Evolutionary conservation across 1,284 basidiomycete genomes (phyloP).

Genomic region (Ustilago trichophora): DNA sequence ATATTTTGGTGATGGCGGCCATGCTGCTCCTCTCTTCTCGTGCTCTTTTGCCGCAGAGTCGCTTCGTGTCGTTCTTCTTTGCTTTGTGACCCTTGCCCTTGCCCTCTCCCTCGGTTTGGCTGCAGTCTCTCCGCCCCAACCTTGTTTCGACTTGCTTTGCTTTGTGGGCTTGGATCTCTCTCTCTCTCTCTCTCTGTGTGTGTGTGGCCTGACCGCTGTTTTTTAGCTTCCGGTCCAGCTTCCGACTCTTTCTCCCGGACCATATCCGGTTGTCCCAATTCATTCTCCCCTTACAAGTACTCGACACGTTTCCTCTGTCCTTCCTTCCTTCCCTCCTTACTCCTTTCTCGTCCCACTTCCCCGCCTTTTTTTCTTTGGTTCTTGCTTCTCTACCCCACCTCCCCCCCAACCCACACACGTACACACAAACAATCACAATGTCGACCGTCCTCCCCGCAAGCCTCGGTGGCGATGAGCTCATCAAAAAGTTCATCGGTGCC

Average conservation of each 20-base stretch:
- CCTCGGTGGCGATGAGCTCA: slow-evolving; percentile 48
- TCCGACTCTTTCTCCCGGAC: slow-evolving; percentile 5
- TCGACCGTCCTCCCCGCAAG: slow-evolving; percentile 29
- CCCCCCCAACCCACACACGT: background rate
- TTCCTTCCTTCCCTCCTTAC: background rate
- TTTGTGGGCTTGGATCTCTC: too few species aligned
- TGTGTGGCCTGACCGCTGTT: slow-evolving; percentile 2
- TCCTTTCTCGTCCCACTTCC: background rate
- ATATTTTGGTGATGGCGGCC: too few species aligned
- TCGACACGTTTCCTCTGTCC: background rate
- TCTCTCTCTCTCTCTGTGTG: background rate
- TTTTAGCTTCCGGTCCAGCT: slow-evolving; percentile 12
- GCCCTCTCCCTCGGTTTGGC: background rate
- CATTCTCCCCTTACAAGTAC: slow-evolving; percentile 4
- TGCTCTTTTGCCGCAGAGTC: slow-evolving; percentile 6
- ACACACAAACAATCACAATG: slow-evolving; percentile 9
- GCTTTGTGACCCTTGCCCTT: background rate
- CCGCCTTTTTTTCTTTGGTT: background rate
- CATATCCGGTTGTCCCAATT: slow-evolving; percentile 10
- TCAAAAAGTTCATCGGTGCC: slow-evolving; percentile 52
- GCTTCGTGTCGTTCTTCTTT: too few species aligned
- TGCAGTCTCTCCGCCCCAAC: background rate
- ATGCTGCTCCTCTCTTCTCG: too few species aligned
- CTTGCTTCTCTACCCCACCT: background rate
- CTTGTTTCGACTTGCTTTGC: background rate